phyloP scores from a whole-genome alignment of 2,329 filamentous ascomycete species.

The Colletotrichum tofieldiae region DNA sequence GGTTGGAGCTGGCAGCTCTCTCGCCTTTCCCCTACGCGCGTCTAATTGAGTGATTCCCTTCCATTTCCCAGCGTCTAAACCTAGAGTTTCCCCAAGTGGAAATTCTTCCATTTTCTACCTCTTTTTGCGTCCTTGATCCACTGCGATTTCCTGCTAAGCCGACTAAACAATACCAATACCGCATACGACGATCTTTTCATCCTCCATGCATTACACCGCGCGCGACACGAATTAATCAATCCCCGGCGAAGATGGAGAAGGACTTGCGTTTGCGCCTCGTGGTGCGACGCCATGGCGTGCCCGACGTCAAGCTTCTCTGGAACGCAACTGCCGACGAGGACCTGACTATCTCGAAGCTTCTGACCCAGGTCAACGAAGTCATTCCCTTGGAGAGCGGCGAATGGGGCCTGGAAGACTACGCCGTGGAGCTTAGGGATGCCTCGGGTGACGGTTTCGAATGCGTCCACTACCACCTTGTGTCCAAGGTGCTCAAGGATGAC shows the following conservation, averaged over 20 bases:
- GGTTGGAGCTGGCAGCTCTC: slow-evolving; percentile 30
- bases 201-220: background rate
- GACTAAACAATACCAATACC: no score
- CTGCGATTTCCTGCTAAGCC: background rate
- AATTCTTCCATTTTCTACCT: background rate
- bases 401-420: slow-evolving; percentile 93
- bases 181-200: background rate
- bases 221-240: background rate
- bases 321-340: slow-evolving; percentile 70
- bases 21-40: slow-evolving; percentile 21
- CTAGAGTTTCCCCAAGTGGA: background rate
- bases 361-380: slow-evolving; percentile 84
- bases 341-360: slow-evolving; percentile 81
- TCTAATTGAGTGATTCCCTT: slow-evolving; percentile 10
- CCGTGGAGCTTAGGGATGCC: slow-evolving; percentile 77
- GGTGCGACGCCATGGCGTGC: slow-evolving; percentile 81
- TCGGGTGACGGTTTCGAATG: slow-evolving; percentile 83
- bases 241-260: slow-evolving; percentile 46
- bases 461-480: slow-evolving; percentile 85
- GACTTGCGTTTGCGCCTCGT: slow-evolving; percentile 81
- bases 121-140: background rate
- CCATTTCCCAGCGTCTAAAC: background rate
- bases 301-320: slow-evolving; percentile 82
- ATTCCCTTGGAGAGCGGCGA: slow-evolving; percentile 85
- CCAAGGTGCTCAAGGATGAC: slow-evolving; percentile 81